Conservation (phyloP, 352 stramenopile genomes). For the Globisporangium nodosum region DNA sequence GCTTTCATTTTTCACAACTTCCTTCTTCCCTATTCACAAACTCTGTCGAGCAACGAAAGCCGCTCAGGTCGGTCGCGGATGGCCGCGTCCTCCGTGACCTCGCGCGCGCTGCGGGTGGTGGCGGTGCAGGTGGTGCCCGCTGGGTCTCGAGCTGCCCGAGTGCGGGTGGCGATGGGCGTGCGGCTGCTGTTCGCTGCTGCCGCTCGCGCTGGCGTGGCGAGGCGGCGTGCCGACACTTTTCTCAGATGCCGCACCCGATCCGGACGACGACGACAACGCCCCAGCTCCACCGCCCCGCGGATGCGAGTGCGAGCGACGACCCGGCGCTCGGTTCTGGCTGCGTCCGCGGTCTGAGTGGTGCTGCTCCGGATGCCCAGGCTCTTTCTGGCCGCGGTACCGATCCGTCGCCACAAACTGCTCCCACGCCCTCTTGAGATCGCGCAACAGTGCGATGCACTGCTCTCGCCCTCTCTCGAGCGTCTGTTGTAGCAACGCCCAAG, state of each 20-base stretch:
- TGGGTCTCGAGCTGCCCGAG: slow-evolving; percentile 3
- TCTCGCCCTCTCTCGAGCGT: slow-evolving; percentile 14
- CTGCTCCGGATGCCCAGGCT: background rate
- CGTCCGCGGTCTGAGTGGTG: slow-evolving; percentile 6
- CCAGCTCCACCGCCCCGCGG: background rate
- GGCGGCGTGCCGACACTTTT: background rate
- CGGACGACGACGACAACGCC: background rate
- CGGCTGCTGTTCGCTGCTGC: background rate
- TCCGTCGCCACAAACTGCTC: slow-evolving; percentile 16
- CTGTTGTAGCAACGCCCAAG: background rate
- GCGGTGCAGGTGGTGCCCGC: slow-evolving; percentile 11
- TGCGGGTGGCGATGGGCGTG: background rate
- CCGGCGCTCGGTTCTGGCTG: slow-evolving; percentile 7
- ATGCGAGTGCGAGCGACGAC: slow-evolving; percentile 3
- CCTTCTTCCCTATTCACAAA: no score
- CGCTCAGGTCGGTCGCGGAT: background rate
- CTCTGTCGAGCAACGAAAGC: no score
- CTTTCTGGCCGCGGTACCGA: background rate
- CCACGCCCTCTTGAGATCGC: slow-evolving; percentile 16
- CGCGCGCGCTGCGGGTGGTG: slow-evolving; percentile 11
- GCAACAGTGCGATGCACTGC: slow-evolving; percentile 11
- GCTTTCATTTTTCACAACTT: background rate
- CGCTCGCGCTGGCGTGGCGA: background rate
- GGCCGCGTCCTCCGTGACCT: background rate
- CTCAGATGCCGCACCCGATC: background rate